These are phyloP conservation scores for Lecanoromycetidae sp. DNA, from an alignment of 2,329 filamentous ascomycete species.

Conservation along the genomic window DNA sequence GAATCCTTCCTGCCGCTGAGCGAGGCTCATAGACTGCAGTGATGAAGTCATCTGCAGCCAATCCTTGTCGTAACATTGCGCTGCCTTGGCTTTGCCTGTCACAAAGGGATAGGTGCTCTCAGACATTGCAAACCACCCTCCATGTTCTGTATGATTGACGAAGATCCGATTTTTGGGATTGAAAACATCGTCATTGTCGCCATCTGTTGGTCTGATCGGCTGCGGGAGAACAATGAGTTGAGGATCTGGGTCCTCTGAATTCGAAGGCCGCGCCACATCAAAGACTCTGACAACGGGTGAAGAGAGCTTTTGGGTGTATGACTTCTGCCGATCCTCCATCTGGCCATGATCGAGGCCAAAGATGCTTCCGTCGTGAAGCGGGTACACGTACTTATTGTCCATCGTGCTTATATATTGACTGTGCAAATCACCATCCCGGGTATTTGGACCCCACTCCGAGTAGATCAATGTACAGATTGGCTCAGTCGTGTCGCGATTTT, in stretches of 20 bases:
- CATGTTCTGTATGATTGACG: conserved; percentile 73
- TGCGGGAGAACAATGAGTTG: conserved; percentile 79
- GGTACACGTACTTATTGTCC: conserved; percentile 82
- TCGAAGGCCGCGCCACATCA: conserved; percentile 66
- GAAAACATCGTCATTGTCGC: conserved; percentile 12
- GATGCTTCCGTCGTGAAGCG: conserved; percentile 70
- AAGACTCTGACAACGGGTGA: conserved; percentile 80
- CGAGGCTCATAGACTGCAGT: conserved; percentile 27
- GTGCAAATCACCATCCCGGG: conserved; percentile 74
- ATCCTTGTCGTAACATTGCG: conserved; percentile 44
- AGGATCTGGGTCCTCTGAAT: conserved; percentile 53
- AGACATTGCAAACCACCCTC: conserved; percentile 89
- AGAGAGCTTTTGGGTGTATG: conserved; percentile 55
- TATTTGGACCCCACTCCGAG: conserved; percentile 90
- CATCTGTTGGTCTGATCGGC: conserved; percentile 51
- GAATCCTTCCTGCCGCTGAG: conserved; percentile 48
- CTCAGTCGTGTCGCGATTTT: conserved; percentile 58
- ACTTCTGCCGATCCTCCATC: conserved; percentile 38
- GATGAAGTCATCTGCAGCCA: conserved; percentile 34
- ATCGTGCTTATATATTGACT: conserved; percentile 68
- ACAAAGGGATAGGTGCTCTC: conserved; percentile 77
- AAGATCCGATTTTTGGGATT: conserved; percentile 58
- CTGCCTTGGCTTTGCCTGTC: conserved; percentile 52
- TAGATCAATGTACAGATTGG: conserved; percentile 83
- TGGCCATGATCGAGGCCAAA: conserved; percentile 62